These are phyloP conservation scores for Takashimella tepidaria DNA, from an alignment of 1,284 basidiomycete species.

Conservation along the genomic window DNA sequence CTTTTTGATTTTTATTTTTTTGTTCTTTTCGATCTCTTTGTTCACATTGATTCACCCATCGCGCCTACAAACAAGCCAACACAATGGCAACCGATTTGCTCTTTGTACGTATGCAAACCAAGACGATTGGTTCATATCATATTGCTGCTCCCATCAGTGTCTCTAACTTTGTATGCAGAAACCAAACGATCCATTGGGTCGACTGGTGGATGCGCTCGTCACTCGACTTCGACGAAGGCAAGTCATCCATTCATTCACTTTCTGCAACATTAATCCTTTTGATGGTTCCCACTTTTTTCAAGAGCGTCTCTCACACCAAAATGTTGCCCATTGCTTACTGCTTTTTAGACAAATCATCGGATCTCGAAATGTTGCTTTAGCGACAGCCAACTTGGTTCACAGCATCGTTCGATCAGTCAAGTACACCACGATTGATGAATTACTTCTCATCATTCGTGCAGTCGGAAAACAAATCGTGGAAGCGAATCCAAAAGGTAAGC, in stretches of 20 bases:
- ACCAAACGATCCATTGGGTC: conserved; percentile 29
- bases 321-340: conserved; percentile 1
- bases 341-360: conserved; percentile 69
- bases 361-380: conserved; percentile 78
- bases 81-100: neutral
- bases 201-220: conserved; percentile 61
- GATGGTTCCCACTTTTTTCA: too few species aligned
- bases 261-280: too few species aligned
- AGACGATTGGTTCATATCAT: too few species aligned
- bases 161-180: conserved; percentile 14
- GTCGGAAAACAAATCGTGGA: conserved; percentile 76
- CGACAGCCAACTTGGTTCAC: conserved; percentile 79
- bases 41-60: neutral
- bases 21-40: neutral
- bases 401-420: conserved; percentile 82
- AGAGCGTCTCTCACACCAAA: too few species aligned
- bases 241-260: conserved; percentile 31
- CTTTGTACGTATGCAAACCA: neutral
- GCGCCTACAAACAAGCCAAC: too few species aligned
- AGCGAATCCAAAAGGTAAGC: conserved; percentile 84
- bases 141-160: neutral
- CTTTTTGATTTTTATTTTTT: neutral
- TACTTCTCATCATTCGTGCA: conserved; percentile 71
- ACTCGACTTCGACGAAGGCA: conserved; percentile 63
- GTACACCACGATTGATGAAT: conserved; percentile 80